phyloP scores from a whole-genome alignment of 345 rosid species.

The Luvunga scandens region DNA sequence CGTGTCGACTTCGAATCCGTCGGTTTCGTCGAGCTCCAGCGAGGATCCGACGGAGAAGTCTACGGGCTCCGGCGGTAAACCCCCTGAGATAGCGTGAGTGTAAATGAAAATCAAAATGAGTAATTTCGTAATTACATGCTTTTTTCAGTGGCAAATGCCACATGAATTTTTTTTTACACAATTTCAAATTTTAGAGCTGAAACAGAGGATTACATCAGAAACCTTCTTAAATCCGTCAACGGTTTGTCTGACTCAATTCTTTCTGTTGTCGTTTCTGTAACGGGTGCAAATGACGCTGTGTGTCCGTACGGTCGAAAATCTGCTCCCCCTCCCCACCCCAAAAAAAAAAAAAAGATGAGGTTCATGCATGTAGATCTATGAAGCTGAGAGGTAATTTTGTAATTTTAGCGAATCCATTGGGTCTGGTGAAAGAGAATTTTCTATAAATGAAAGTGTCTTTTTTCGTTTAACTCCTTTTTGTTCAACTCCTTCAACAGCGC shows the following conservation, averaged over 20 bases:
- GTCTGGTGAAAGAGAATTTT: slow-evolving; percentile 23
- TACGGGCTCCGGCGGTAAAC: slow-evolving; percentile 60
- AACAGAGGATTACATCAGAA: background rate
- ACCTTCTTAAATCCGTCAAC: slow-evolving; percentile 13
- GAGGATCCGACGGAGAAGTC: slow-evolving; percentile 87
- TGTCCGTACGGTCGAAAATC: slow-evolving; percentile 43
- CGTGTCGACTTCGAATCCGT: slow-evolving; percentile 60
- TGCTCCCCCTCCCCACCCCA: no score
- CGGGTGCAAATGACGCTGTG: slow-evolving; percentile 27
- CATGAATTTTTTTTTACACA: background rate
- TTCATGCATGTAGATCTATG: slow-evolving; percentile 44
- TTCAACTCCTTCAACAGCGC: slow-evolving; percentile 40
- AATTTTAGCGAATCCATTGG: slow-evolving; percentile 26
- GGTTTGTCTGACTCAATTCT: background rate
- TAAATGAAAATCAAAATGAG: background rate
- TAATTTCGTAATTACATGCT: slow-evolving; percentile 18
- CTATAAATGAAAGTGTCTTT: slow-evolving; percentile 5
- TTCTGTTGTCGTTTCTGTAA: background rate
- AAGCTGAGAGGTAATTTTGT: slow-evolving; percentile 39
- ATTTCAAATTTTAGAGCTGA: background rate
- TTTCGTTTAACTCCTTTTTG: slow-evolving; percentile 1
- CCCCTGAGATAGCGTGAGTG: slow-evolving; percentile 93
- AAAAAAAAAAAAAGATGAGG: background rate
- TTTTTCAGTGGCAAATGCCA: slow-evolving; percentile 4
- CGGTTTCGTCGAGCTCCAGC: slow-evolving; percentile 77